Evolutionary conservation across 108 stramenopile species (phyloP).

Genomic region (Nitzschia sp.): DNA sequence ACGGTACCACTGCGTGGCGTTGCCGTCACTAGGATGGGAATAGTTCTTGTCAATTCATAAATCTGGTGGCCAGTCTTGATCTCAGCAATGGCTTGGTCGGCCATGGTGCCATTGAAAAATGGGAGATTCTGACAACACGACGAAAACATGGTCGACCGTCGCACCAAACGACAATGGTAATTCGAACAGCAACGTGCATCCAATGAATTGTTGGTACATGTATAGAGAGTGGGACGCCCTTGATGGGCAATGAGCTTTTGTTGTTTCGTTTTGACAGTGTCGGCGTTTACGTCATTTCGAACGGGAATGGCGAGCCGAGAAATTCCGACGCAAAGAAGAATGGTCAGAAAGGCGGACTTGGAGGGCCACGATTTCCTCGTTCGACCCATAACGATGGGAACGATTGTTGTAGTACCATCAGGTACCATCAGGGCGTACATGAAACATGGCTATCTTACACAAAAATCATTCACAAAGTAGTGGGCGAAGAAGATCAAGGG

Average conservation of each 20-base stretch:
- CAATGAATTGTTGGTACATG: neutral
- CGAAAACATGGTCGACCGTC: neutral
- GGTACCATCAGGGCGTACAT: too few relatives aligned
- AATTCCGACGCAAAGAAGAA: too few relatives aligned
- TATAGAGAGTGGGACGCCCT: neutral
- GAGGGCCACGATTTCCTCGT: too few relatives aligned
- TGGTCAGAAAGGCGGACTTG: too few relatives aligned
- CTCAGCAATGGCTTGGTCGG: neutral
- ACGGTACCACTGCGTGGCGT: neutral
- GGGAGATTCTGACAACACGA: neutral
- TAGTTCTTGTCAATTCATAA: neutral
- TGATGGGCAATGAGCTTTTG: neutral
- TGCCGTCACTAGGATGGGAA: neutral
- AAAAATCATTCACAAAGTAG: too few relatives aligned
- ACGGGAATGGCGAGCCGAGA: too few relatives aligned
- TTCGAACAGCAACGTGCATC: neutral
- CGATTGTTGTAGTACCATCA: too few relatives aligned
- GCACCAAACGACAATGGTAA: neutral
- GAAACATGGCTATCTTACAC: too few relatives aligned
- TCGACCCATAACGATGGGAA: too few relatives aligned
- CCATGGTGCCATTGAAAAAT: neutral
- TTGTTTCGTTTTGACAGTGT: too few relatives aligned
- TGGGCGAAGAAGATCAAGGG: too few relatives aligned
- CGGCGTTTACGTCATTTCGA: too few relatives aligned
- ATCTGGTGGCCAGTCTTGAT: neutral